phyloP scores from a whole-genome alignment of 2,329 filamentous ascomycete genomes.

The Plenodomus lindquistii region DNA sequence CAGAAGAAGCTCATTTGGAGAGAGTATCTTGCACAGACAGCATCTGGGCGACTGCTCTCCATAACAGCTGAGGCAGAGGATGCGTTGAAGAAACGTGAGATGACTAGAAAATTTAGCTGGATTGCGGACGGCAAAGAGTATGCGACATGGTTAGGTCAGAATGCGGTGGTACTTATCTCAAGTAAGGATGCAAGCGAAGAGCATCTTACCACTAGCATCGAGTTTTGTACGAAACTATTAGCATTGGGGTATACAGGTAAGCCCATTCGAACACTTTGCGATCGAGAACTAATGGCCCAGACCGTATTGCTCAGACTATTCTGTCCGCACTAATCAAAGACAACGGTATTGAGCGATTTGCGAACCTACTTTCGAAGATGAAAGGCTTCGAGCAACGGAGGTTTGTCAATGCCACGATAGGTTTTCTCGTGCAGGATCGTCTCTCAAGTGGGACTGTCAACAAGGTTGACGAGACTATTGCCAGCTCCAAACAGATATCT shows the following conservation, averaged over 20 bases:
- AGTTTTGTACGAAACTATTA: constrained; percentile 62
- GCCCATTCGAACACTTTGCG: not conserved
- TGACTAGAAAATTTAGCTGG: constrained; percentile 55
- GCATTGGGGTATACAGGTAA: constrained; percentile 71
- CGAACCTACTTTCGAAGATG: constrained; percentile 48
- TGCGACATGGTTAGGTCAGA: constrained; percentile 71
- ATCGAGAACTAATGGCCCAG: constrained; percentile 15
- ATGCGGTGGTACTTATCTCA: constrained; percentile 59
- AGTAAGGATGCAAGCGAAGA: constrained; percentile 41
- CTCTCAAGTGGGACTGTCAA: constrained; percentile 10
- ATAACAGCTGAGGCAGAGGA: constrained; percentile 63
- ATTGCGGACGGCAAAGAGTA: constrained; percentile 67
- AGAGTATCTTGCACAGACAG: constrained; percentile 62
- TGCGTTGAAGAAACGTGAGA: constrained; percentile 45
- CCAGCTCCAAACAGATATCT: constrained; percentile 25
- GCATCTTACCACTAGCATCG: constrained; percentile 34
- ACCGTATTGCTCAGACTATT: constrained; percentile 26
- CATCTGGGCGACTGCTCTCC: constrained; percentile 63
- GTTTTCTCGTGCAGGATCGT: constrained; percentile 27
- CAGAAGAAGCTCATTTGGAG: constrained; percentile 64
- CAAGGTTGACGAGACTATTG: constrained; percentile 15
- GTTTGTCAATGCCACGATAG: constrained; percentile 43
- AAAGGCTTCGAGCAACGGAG: constrained; percentile 55
- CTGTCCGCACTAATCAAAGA: constrained; percentile 15
- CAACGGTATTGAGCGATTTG: constrained; percentile 24